Evolutionary conservation across 1,284 basidiomycete species (phyloP), one percentile per base, ranked within the genome.

Genomic region (Heterobasidion occidentale): DNA sequence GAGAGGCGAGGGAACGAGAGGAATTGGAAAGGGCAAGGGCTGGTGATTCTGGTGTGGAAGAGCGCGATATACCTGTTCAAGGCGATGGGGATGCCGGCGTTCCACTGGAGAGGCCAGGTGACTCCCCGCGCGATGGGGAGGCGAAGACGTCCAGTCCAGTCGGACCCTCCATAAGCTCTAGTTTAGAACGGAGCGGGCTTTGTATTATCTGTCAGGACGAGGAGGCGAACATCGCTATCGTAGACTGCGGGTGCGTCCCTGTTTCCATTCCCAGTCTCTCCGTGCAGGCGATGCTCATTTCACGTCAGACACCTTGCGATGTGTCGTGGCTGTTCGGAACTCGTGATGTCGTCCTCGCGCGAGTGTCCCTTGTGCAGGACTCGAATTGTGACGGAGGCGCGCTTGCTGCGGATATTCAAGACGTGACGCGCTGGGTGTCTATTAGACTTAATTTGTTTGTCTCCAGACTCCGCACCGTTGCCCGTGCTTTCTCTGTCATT

Each of bases 171-270:
- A 72, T 68, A 65, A 65, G 70, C 7, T 65, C 73, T 0, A 70
- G 67, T 45, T 68, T 79, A 6, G 90, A 92, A 58, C 78, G 87
- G 19, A 78, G 77, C 12, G 92, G 92, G 0, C 70, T 93, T 2
- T 95, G 92, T 67, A 89, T 94, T 0, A 81, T 94, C 15, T 95
- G 92, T 67, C 91, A 94, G 67, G 92, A 94, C 62, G 89, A 93
- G 56, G 92, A 94, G 62, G 92, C 92, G 0, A 92, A 88, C 60
- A 89, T 95, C 55, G 92, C 91, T 1, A 85, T 93, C 53, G 88
- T 94, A n/a, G 92, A 95, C 70, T 95, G 92, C 80, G 92, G 92
- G 87, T 91, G 67, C 51, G 86, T 78, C 2, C 49, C 34, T 60
- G 46, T 42, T 49, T 34, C 44, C 45, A 15, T 9, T 6, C 12